phyloP scores from a whole-genome alignment of 495 filamentous ascomycete species.

The Echria macrotheca region DNA sequence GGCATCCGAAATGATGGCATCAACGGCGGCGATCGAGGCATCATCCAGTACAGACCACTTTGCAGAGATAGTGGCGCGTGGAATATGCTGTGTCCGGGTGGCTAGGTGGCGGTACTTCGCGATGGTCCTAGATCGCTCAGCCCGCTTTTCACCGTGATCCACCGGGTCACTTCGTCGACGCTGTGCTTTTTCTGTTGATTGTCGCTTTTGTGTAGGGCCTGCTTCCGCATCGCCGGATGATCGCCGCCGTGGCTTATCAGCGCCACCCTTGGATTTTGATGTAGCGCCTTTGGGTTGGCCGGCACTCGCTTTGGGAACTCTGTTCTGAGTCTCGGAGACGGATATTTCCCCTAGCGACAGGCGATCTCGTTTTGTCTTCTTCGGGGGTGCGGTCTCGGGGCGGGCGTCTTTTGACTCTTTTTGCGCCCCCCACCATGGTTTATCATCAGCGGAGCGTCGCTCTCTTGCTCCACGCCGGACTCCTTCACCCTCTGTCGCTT shows the following conservation, averaged over 20 bases:
- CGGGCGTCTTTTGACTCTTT: no score
- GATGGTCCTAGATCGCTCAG: neutral
- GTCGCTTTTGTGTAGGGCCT: neutral
- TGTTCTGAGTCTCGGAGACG: conserved; percentile 21
- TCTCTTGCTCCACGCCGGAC: conserved; percentile 5
- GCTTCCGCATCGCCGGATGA: neutral
- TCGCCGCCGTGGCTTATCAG: neutral
- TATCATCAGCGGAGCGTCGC: conserved; percentile 6
- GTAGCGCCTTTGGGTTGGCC: neutral
- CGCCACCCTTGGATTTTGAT: no score
- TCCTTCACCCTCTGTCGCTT: neutral
- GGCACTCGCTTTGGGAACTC: neutral
- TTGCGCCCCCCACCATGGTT: conserved; percentile 11
- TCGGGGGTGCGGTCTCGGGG: neutral
- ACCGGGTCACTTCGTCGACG: no score
- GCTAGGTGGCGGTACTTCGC: conserved; percentile 34
- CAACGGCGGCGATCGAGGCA: conserved; percentile 31
- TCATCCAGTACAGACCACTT: conserved; percentile 40
- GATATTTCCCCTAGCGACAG: conserved; percentile 21
- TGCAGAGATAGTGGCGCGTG: conserved; percentile 37
- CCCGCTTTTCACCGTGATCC: no score
- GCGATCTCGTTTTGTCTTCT: conserved; percentile 19
- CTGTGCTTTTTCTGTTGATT: neutral
- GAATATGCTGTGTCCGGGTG: conserved; percentile 35
- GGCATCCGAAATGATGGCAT: conserved; percentile 33